Evolutionary conservation across 345 rosid species (phyloP), one percentile per base, ranked within the genome.

Genomic region (Populus pruinosa): DNA sequence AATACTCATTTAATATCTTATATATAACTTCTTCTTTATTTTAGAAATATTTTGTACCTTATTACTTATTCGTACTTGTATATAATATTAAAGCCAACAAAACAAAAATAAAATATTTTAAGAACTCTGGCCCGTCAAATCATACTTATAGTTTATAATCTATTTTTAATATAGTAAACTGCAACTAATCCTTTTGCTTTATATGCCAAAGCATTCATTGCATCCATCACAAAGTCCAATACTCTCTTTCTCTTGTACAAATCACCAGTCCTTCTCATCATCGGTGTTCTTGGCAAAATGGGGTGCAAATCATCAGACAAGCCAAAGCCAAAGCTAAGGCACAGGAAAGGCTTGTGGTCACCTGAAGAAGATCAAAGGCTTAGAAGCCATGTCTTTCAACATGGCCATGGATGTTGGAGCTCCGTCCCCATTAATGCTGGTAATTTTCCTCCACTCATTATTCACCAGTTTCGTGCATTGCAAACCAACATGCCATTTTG

Each of bases 291-390:
- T 70, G 67, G 23, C 13, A 67, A 84, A 79, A 87, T 88, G 92
- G 88, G 76, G 29, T 59, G 75, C 74, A 88, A 86, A 67, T 59
- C 86, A 38, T 79, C 85, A 43, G 94, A 88, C 39, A 91, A 79
- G 82, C 87, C 86, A 35, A 90, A 87, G 88, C 79, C 47, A 8
- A 56, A 72, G 79, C 53, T 82, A 59, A 91, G 86, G 86, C 91
- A 89, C 76, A 90, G 88, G 82, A 95, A 93, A 77, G 99, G 99
- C 61, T 80, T 95, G 25, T 95, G 99, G 99, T 95, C 99, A 47
- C 99, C 99, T 61, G 99, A 93, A 81, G 99, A 95, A 87, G 99
- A 95, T 80, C 90, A 87, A 6, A 87, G 84, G 85, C 99, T 95
- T 62, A 87, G 83, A 55, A 85, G 75, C 79, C 82, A 88, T 72